Conservation (phyloP, 345 rosid genomes). For the Sonneratia caseolaris region DNA sequence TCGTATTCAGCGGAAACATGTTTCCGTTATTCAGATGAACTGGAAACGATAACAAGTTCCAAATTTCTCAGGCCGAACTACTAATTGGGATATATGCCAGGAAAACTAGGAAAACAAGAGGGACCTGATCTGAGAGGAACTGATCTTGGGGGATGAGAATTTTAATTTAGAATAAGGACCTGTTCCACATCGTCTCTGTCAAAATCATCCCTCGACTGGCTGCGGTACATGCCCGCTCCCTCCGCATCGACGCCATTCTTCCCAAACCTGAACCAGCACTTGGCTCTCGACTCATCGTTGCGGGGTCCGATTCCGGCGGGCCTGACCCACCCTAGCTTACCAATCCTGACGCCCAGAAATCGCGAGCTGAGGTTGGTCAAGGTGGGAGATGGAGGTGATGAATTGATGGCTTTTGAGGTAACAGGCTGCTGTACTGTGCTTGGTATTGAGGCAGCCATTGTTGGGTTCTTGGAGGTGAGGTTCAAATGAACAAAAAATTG, state of each 20-base stretch:
- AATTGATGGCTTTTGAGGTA: slow-evolving; percentile 24
- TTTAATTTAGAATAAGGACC: slow-evolving; percentile 24
- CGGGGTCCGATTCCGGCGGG: slow-evolving; percentile 45
- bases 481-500: not conserved
- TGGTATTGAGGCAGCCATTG: slow-evolving; percentile 19
- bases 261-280: slow-evolving; percentile 86
- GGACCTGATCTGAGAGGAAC: not conserved
- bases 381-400: slow-evolving; percentile 15
- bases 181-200: slow-evolving; percentile 97
- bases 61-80: no score
- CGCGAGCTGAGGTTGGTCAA: slow-evolving; percentile 26
- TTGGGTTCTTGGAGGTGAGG: not conserved
- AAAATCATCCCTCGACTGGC: slow-evolving; percentile 81
- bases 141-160: not conserved
- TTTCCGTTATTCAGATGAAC: no score
- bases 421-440: slow-evolving; percentile 12
- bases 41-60: no score
- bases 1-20: not conserved
- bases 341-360: slow-evolving; percentile 43
- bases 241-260: slow-evolving; percentile 90
- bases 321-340: slow-evolving; percentile 17
- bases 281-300: slow-evolving; percentile 54
- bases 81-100: no score
- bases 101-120: not conserved
- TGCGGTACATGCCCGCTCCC: slow-evolving; percentile 90